Evolutionary conservation across 2,329 filamentous ascomycete genomes (phyloP), one percentile per base, ranked within the genome.

Genomic region (Nannizziopsis arthrosporioides): DNA sequence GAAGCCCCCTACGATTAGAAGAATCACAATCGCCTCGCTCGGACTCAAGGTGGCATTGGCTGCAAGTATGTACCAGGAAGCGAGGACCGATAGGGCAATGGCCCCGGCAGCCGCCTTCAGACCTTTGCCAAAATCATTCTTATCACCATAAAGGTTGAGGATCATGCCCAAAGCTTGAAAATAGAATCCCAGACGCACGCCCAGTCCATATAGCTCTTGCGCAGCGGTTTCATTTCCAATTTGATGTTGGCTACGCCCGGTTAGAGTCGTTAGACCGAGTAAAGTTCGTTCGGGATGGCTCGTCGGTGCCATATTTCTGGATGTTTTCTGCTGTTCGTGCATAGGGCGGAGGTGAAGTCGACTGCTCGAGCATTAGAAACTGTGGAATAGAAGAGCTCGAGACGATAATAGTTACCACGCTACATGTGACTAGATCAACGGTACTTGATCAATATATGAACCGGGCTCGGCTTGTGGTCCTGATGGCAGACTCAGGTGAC

Each of bases 91-190:
- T 12, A 42, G 40, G 1, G 40, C 14, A 15, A 42, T 42, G 27
- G 40, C 27, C 19, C 17, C 15, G 8, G 40, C n/a, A n/a, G 40
- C 40, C 31, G 31, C 31, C 11, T 30, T 42, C 2, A 42, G 40
- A 42, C 40, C 40, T 30, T 42, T 42, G 11, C 40, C 40, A 42
- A 30, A n/a, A 10, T 42, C 40, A 22, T 42, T 42, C 31, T 22
- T 42, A n/a, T 22, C 19, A 9, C 31, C 14, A 14, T n/a, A 14
- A 22, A 15, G 19, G 11, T 42, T 22, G 19, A 30, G 11, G 9
- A 6, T 22, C 40, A 6, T 22, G 19, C 7, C 40, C 40, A n/a
- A 30, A 42, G 40, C 31, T 42, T 22, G 27, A 42, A 27, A 27
- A 27, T 22, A 42, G 40, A 42, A 42, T 8, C 40, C 40, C 12